A percentile compares a stretch with the other conserved stretches of the same genome.
Conservation (phyloP, 1,139 yeast species). For the Saccharomyces hybrid region DNA sequence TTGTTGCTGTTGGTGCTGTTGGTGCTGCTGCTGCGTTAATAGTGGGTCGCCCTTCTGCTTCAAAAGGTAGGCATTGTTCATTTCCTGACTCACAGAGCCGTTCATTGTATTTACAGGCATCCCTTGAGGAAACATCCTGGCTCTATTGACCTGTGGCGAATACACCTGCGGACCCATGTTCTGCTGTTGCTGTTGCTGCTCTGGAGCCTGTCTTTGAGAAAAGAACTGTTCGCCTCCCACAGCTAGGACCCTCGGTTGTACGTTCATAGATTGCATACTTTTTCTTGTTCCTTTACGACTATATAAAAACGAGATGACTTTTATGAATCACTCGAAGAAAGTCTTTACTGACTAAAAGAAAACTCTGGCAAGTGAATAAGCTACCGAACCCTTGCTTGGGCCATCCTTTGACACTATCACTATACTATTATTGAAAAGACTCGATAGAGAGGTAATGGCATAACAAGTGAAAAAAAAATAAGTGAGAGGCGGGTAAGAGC, state of each 20-base stretch:
- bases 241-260: neutral
- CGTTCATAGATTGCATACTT: neutral
- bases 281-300: neutral
- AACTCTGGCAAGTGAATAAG: too few relatives aligned
- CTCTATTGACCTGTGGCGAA: neutral
- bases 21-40: neutral
- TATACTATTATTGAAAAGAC: neutral
- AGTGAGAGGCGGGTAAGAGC: neutral
- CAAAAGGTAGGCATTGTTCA: neutral
- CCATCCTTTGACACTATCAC: too few relatives aligned
- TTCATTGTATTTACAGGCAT: neutral
- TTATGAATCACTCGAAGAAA: neutral
- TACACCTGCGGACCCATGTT: neutral
- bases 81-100: neutral
- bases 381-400: too few relatives aligned
- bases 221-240: neutral
- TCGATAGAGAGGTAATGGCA: neutral
- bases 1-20: slow-evolving; percentile 13
- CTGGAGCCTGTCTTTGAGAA: neutral
- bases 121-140: neutral
- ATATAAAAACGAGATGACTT: neutral
- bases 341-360: neutral
- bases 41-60: neutral
- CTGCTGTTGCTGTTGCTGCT: neutral
- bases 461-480: neutral